phyloP scores from a whole-genome alignment of 192 early-diverging fungal species.

The Diversispora eburnea region DNA sequence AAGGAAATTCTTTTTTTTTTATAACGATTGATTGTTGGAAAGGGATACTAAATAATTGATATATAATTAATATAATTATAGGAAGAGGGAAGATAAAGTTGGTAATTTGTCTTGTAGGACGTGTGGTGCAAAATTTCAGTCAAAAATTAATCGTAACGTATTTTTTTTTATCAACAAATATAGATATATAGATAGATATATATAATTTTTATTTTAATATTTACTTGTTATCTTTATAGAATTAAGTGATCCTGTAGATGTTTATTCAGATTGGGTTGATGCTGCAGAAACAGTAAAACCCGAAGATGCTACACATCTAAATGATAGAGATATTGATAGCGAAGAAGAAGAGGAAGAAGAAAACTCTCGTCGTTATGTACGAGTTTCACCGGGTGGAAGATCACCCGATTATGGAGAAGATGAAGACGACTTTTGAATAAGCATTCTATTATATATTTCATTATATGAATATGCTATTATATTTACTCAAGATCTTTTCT shows the following conservation, averaged over 20 bases:
- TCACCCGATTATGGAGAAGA: background rate
- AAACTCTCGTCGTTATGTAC: background rate
- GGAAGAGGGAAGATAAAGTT: slow-evolving; percentile 58
- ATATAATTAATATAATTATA: slow-evolving; percentile 17
- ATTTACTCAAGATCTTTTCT: too few relatives aligned
- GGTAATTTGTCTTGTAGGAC: slow-evolving; percentile 71
- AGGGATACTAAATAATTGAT: background rate
- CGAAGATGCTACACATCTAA: background rate
- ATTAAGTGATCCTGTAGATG: slow-evolving; percentile 78
- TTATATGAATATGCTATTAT: too few relatives aligned
- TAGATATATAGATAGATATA: background rate
- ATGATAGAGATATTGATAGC: background rate
- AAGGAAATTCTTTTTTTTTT: too few relatives aligned
- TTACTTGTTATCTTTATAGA: slow-evolving; percentile 34
- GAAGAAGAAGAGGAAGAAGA: background rate
- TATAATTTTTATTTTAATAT: slow-evolving; percentile 4
- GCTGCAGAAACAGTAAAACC: slow-evolving; percentile 54
- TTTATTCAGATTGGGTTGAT: slow-evolving; percentile 91
- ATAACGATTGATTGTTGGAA: background rate
- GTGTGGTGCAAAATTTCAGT: slow-evolving; percentile 68
- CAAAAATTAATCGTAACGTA: slow-evolving; percentile 55
- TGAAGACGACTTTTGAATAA: background rate
- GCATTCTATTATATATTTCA: too few relatives aligned
- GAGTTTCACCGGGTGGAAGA: background rate
- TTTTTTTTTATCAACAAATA: background rate